These are phyloP conservation scores for Solanum gracilifrons DNA, from an alignment of 257 asterid genomes.

Conservation along the genomic window DNA sequence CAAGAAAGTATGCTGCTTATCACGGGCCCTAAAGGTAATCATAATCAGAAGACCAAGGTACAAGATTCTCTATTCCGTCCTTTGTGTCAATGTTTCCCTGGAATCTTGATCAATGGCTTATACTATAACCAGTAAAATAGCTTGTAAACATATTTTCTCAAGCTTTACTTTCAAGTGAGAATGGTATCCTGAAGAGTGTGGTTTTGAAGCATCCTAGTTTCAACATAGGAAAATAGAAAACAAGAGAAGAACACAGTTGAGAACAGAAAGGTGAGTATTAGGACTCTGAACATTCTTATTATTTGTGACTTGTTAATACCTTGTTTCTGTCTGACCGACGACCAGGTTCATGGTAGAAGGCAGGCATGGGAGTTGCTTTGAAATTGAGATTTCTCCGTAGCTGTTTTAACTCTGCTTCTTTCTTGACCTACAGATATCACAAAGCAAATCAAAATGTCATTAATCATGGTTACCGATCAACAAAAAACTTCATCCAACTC, in stretches of 20 bases:
- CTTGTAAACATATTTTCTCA: background rate
- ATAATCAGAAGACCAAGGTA: background rate
- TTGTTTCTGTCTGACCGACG: slow-evolving; percentile 28
- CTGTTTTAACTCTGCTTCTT: slow-evolving; percentile 47
- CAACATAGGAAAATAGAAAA: background rate
- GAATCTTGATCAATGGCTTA: background rate
- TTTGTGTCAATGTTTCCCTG: background rate
- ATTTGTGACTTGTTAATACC: slow-evolving; percentile 19
- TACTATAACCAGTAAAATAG: background rate
- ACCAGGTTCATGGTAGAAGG: slow-evolving; percentile 35
- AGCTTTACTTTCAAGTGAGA: background rate
- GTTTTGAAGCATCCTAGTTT: background rate
- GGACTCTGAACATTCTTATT: background rate
- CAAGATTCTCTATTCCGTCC: background rate
- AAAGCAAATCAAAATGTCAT: background rate
- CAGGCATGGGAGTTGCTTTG: slow-evolving; percentile 73
- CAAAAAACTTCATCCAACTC: background rate
- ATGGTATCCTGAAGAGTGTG: background rate
- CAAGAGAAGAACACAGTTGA: background rate
- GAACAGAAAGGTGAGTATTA: background rate
- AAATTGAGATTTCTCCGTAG: slow-evolving; percentile 49
- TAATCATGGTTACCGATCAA: background rate
- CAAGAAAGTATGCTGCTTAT: background rate
- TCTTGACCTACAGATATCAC: slow-evolving; percentile 37
- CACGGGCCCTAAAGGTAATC: background rate